Percentiles rank a stretch among this genome's conserved stretches.
These are phyloP conservation scores for Pleodorina starrii DNA, from an alignment of 139 green algal species.

Conservation along the genomic window DNA sequence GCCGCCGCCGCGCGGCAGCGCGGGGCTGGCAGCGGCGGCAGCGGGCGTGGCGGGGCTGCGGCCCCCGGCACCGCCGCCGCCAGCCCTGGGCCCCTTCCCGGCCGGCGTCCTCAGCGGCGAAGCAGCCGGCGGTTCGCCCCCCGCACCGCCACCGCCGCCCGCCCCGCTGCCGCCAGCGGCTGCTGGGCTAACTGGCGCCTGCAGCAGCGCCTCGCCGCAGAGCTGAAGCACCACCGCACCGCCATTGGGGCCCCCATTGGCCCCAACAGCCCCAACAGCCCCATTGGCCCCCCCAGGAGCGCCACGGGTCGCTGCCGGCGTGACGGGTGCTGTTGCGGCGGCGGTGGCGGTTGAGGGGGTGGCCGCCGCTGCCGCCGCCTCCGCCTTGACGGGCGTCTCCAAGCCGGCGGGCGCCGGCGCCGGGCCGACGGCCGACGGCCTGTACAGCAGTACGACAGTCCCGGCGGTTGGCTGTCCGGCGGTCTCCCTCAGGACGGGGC, in stretches of 20 bases:
- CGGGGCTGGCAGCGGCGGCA: not conserved
- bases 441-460: conserved; percentile 47
- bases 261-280: too few relatives aligned
- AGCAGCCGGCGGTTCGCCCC: too few relatives aligned
- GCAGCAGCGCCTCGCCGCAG: conserved; percentile 43
- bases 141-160: not conserved
- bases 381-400: too few relatives aligned
- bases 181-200: not conserved
- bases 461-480: conserved; percentile 48
- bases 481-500: conserved; percentile 30
- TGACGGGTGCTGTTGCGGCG: not conserved
- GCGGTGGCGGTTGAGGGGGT: not conserved
- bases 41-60: too few relatives aligned
- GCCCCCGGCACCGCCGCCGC: too few relatives aligned
- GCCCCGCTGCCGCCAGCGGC: conserved; percentile 5
- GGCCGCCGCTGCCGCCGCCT: not conserved
- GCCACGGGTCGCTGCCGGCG: not conserved
- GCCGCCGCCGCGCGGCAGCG: not conserved
- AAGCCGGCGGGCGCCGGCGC: not conserved
- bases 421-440: not conserved
- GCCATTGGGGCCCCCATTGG: not conserved
- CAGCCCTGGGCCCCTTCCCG: too few relatives aligned
- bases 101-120: too few relatives aligned
- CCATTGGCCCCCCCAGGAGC: not conserved
- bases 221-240: conserved; percentile 26